Conservation (phyloP, 352 stramenopile species). For the Aphanomyces astaci region DNA sequence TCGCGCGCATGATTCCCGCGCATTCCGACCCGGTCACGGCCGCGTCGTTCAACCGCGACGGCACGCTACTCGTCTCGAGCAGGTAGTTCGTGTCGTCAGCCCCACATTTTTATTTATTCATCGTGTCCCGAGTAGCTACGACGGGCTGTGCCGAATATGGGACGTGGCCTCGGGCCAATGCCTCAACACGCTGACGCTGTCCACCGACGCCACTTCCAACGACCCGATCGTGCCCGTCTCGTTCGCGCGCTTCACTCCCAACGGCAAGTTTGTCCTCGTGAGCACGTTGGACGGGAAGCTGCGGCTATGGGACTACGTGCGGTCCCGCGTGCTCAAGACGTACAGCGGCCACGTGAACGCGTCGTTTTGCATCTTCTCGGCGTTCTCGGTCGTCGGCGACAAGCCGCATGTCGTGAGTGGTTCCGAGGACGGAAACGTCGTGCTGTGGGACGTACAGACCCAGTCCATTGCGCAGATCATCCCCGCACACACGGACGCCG, state of each 20-base stretch:
- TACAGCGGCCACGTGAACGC: conserved; percentile 71
- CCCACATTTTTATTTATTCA: conserved; percentile 46
- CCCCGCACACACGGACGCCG: conserved; percentile 60
- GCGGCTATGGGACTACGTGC: conserved; percentile 84
- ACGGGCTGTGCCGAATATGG: conserved; percentile 88
- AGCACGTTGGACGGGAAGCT: conserved; percentile 88
- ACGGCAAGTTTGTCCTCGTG: conserved; percentile 89
- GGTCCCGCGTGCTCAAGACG: conserved; percentile 47
- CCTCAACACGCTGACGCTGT: conserved; percentile 77
- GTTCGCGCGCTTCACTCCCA: conserved; percentile 88
- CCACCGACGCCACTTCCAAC: conserved; percentile 41
- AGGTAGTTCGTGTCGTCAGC: conserved; percentile 35
- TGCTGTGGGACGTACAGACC: conserved; percentile 89
- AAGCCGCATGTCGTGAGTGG: conserved; percentile 74
- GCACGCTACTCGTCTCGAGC: conserved; percentile 85
- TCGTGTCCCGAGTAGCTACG: conserved; percentile 35
- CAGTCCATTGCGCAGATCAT: conserved; percentile 59
- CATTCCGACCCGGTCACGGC: conserved; percentile 94
- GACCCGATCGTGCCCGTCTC: conserved; percentile 82
- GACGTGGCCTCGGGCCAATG: conserved; percentile 94
- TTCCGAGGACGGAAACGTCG: conserved; percentile 88
- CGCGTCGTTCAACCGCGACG: conserved; percentile 91
- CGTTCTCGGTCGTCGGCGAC: conserved; percentile 59
- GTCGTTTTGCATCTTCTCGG: conserved; percentile 82
- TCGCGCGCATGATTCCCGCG: conserved; percentile 79